These are phyloP conservation scores for Musa troglodytarum DNA, from an alignment of 176 grass and related monocot genomes.

Conservation along the genomic window DNA sequence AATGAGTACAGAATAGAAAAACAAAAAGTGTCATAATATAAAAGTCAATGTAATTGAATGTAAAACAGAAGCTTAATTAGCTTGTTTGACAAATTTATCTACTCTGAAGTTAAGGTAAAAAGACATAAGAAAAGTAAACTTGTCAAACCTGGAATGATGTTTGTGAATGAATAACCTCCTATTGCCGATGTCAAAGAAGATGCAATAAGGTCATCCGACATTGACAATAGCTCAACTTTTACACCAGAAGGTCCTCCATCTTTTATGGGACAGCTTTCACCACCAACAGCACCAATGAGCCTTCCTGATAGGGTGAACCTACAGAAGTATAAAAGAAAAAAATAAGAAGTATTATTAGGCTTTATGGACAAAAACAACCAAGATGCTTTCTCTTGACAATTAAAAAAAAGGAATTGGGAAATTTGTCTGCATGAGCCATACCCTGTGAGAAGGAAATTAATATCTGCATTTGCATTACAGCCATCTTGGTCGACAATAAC, in stretches of 20 bases:
- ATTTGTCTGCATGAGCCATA: conserved; percentile 21
- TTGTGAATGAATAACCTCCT: conserved; percentile 73
- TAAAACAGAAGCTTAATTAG: background rate
- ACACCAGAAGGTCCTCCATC: conserved; percentile 77
- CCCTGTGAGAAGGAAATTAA: conserved; percentile 95
- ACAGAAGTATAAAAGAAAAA: background rate
- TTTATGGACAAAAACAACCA: background rate
- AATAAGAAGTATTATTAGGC: background rate
- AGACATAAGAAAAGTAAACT: conserved; percentile 15
- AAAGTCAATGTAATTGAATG: no score
- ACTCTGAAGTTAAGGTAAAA: background rate
- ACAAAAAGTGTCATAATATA: no score
- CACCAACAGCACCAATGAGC: conserved; percentile 59
- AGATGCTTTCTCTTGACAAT: background rate
- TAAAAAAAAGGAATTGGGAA: background rate
- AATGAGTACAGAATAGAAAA: no score
- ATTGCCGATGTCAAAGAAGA: conserved; percentile 50
- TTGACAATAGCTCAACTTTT: conserved; percentile 62
- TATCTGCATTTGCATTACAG: conserved; percentile 81
- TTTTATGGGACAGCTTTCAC: conserved; percentile 53
- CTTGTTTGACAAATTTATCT: background rate
- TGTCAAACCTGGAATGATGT: conserved; percentile 79
- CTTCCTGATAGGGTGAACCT: conserved; percentile 82
- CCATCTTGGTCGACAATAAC: conserved; percentile 58
- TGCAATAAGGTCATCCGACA: conserved; percentile 60